phyloP scores from a whole-genome alignment of 75 land plant species.

The Adiantum capillusveneris region DNA sequence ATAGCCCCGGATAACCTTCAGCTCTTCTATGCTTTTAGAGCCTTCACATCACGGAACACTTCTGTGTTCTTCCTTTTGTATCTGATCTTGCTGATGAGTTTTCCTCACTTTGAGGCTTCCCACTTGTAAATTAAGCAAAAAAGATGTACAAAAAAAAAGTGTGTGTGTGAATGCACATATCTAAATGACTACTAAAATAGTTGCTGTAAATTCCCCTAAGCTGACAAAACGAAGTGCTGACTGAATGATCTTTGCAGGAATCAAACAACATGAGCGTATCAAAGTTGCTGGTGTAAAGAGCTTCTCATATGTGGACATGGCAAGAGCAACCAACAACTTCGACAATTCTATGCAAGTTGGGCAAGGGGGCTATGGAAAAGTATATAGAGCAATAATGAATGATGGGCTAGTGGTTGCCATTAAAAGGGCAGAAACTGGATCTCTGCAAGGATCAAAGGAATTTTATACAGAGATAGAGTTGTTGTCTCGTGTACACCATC shows the following conservation, averaged over 20 bases:
- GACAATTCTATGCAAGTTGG: slow-evolving; percentile 26
- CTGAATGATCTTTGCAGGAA: not conserved
- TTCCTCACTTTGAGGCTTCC: too few relatives aligned
- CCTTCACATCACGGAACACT: too few relatives aligned
- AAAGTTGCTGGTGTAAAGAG: slow-evolving; percentile 19
- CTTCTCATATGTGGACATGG: slow-evolving; percentile 47
- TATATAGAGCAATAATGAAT: slow-evolving; percentile 30
- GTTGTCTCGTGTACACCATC: slow-evolving; percentile 52
- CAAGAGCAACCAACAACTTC: slow-evolving; percentile 46
- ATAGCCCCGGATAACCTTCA: too few relatives aligned
- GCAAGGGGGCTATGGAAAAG: slow-evolving; percentile 64
- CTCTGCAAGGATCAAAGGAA: slow-evolving; percentile 50
- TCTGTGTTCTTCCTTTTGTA: too few relatives aligned
- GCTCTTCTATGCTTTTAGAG: too few relatives aligned
- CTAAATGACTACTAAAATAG: too few relatives aligned
- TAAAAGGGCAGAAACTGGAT: slow-evolving; percentile 46
- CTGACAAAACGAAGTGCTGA: too few relatives aligned
- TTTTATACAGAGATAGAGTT: slow-evolving; percentile 57
- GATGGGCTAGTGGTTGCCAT: slow-evolving; percentile 44
- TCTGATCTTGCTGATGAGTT: too few relatives aligned
- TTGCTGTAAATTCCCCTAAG: too few relatives aligned
- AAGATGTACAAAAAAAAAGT: too few relatives aligned
- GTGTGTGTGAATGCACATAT: too few relatives aligned
- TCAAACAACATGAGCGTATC: not conserved
- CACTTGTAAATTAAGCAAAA: too few relatives aligned